These are phyloP conservation scores for Fremontodendron californicum DNA, from an alignment of 345 rosid species.

Conservation along the genomic window DNA sequence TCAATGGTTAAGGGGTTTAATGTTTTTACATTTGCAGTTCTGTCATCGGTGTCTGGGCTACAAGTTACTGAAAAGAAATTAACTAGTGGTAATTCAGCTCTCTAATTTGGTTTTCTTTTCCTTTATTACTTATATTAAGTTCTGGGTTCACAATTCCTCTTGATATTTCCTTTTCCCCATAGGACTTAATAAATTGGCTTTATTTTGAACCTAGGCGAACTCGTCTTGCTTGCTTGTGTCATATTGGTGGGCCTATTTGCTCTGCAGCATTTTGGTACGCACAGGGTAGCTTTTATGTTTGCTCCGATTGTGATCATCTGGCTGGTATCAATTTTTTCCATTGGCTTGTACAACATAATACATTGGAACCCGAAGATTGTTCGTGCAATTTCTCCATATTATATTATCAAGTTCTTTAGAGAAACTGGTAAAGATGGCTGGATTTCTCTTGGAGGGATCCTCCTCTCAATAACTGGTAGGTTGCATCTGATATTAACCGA, in stretches of 20 bases:
- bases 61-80: conserved; percentile 46
- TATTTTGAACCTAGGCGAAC: conserved; percentile 45
- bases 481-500: conserved; percentile 18
- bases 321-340: conserved; percentile 63
- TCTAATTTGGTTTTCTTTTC: not conserved
- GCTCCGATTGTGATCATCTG: conserved; percentile 83
- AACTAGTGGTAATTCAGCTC: conserved; percentile 45
- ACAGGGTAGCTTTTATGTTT: conserved; percentile 81
- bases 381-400: conserved; percentile 69
- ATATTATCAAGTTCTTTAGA: conserved; percentile 65
- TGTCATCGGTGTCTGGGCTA: conserved; percentile 78
- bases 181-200: not conserved
- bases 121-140: not conserved
- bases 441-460: conserved; percentile 94
- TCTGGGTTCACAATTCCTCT: conserved; percentile 1
- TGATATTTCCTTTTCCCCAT: not conserved
- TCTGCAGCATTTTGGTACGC: conserved; percentile 89
- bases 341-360: conserved; percentile 75
- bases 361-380: conserved; percentile 75
- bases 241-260: conserved; percentile 93
- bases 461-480: conserved; percentile 83
- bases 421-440: conserved; percentile 79
- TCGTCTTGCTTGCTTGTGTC: conserved; percentile 68
- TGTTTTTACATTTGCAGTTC: conserved; percentile 54
- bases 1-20: conserved; percentile 4